These are phyloP conservation scores for Tulasnella sp. DNA, from an alignment of 768 basidiomycete genomes.

Conservation along the genomic window DNA sequence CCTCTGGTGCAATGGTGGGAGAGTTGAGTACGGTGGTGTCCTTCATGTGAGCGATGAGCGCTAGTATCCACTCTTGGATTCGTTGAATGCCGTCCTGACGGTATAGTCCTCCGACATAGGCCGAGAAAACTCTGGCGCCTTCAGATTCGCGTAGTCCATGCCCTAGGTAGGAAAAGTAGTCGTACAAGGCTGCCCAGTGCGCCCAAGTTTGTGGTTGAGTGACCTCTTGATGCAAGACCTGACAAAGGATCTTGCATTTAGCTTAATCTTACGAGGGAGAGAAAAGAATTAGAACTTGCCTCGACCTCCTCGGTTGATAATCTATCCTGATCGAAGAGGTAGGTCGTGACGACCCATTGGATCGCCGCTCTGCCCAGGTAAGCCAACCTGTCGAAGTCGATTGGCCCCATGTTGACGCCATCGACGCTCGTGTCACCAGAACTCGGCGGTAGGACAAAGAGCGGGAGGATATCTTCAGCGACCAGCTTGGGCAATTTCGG, in stretches of 20 bases:
- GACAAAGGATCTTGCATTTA: too few species aligned
- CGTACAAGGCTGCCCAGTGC: background rate
- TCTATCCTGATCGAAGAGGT: background rate
- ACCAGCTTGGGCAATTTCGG: background rate
- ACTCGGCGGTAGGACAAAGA: background rate
- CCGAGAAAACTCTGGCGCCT: background rate
- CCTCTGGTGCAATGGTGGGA: background rate
- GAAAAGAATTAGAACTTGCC: background rate
- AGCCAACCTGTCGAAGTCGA: background rate
- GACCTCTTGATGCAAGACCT: background rate
- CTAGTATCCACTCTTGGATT: background rate
- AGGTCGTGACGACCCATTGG: background rate
- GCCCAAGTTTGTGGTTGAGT: background rate
- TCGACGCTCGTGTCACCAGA: background rate
- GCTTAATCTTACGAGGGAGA: background rate
- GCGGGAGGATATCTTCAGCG: background rate
- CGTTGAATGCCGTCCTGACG: background rate
- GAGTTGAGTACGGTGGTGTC: background rate
- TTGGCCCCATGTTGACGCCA: background rate
- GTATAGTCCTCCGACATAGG: conserved; percentile 8
- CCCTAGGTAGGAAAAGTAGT: background rate
- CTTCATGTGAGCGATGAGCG: background rate
- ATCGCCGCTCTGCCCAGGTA: background rate
- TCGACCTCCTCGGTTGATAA: background rate
- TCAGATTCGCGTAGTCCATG: background rate